phyloP scores from a whole-genome alignment of 1,139 yeast genomes.

The Petasospora rhodanensis region DNA sequence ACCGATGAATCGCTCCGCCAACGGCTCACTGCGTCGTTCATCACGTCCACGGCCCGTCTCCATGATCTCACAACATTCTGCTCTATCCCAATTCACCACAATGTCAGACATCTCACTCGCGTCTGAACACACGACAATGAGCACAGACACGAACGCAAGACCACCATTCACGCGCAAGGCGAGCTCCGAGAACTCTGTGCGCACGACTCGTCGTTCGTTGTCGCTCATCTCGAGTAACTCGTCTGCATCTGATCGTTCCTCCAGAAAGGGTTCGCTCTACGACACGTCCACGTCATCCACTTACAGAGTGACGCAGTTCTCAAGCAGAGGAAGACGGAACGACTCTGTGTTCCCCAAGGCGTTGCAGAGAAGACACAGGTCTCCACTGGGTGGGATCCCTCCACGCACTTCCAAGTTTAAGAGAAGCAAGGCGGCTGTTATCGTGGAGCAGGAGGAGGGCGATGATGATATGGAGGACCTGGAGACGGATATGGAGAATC shows the following conservation, averaged over 20 bases:
- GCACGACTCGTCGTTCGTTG: conserved; percentile 28
- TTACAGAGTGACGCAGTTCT: conserved; percentile 9
- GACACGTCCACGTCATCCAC: conserved; percentile 23
- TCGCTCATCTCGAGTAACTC: conserved; percentile 37
- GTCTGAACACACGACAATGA: conserved; percentile 17
- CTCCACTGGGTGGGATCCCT: conserved; percentile 29
- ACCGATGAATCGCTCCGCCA: conserved; percentile 14
- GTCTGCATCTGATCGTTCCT: conserved; percentile 36
- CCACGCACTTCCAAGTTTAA: conserved; percentile 23
- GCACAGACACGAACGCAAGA: conserved; percentile 18
- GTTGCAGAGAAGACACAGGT: conserved; percentile 42
- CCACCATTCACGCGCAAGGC: conserved; percentile 21
- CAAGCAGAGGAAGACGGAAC: conserved; percentile 26
- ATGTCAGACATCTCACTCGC: conserved; percentile 21
- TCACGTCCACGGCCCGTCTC: conserved; percentile 55
- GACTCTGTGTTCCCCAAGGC: conserved; percentile 31
- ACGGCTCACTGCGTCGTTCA: conserved; percentile 6
- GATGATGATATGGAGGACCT: conserved; percentile 22
- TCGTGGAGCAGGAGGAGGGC: conserved; percentile 31
- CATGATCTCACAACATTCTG: conserved; percentile 59
- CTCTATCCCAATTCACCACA: conserved; percentile 25
- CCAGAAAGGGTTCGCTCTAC: conserved; percentile 36
- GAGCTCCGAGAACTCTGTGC: conserved; percentile 24
- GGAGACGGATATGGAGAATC: conserved; percentile 26
- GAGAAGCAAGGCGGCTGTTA: conserved; percentile 26